Evolutionary conservation across 140 eudicot genomes (phyloP), one percentile per base, ranked within the genome.

Genomic region (Erigeron philadelphicus): DNA sequence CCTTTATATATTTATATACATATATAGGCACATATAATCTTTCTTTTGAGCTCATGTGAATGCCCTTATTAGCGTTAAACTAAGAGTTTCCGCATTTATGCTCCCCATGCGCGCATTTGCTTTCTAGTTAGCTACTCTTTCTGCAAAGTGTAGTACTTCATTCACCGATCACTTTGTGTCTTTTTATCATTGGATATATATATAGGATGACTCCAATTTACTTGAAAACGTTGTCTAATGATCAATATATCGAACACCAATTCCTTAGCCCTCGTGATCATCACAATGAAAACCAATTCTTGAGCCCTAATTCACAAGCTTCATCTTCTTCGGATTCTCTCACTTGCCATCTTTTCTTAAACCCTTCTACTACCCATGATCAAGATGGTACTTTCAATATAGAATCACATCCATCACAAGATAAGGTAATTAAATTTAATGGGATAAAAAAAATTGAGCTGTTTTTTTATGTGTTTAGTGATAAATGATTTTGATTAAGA

Each of bases 11-110:
- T 65, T 21, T 7, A 19, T 59, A 56, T 21, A 61, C 50, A 50
- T 69, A 68, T 68, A 38, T 61, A n/a, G n/a, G n/a, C n/a, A n/a
- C n/a, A n/a, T n/a, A 68, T 76, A 0, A 21, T 21, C 25, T 21
- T 21, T 21, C 48, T 61, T 68, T 69, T 76, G 70, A 76, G 77
- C 83, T 85, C 91, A 85, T 88, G 84, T 82, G 89, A 83, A 79
- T 68, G 71, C 53, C 81, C 67, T 66, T 66, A 61, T 35, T 5
- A 70, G 9, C 61, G 16, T 48, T 18, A 46, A 40, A 40, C 63
- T 73, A 72, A 77, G 47, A 48, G 57, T 48, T 65, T 70, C 44
- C 61, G 58, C 48, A 72, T 79, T 18, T 55, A 31, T 41, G 64
- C 43, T 50, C 61, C 59, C 72, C 25, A 23, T 38, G n/a, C 25